Evolutionary conservation across 2,329 filamentous ascomycete species (phyloP), one percentile per base, ranked within the genome.

Genomic region (Macrophomina phaseolina): DNA sequence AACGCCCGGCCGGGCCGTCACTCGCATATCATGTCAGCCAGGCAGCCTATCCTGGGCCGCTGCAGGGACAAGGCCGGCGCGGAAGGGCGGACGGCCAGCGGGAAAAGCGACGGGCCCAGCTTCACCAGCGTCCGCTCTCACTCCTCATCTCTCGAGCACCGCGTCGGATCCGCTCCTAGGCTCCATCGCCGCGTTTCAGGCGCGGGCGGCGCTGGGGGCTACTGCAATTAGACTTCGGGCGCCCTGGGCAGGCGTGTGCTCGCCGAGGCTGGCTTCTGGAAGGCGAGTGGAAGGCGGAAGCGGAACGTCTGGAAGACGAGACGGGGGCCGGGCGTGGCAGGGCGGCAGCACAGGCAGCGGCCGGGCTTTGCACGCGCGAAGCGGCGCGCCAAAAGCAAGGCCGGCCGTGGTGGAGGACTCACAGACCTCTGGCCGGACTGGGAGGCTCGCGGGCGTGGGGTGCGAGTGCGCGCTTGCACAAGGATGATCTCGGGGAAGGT

Each of bases 391-490:
- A 52, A 16, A 55, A 38, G n/a, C 32, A 36, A 32, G 51, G 51
- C 32, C 1, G 28, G 9, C 49, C 32, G 48, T 18, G 12, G 45
- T n/a, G 45, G 14, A 48, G 46, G n/a, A 12, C 76, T 74, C 7
- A 76, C 73, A 75, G 11, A 68, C 71, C 16, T 53, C 49, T 34
- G 49, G 34, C 49, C 28, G 48, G 18, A 30, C 18, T 45, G 48
- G 18, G 18, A 38, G 42, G 42, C 42, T 45, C 42, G 16, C 42
- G 7, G 60, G 60, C 48, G 48, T 63, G 60, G 60, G 48, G 48
- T 51, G 60, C 11, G 34, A 11, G 38, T n/a, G 8, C 9, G 56
- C 40, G 56, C 56, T 61, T 49, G 60, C 60, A 63, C 45, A 32
- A 63, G 60, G 60, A 51, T 63, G n/a, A 49, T 63, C 60, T 63